Evolutionary conservation across 2,329 filamentous ascomycete genomes (phyloP).

Genomic region (Colletotrichum costaricense): DNA sequence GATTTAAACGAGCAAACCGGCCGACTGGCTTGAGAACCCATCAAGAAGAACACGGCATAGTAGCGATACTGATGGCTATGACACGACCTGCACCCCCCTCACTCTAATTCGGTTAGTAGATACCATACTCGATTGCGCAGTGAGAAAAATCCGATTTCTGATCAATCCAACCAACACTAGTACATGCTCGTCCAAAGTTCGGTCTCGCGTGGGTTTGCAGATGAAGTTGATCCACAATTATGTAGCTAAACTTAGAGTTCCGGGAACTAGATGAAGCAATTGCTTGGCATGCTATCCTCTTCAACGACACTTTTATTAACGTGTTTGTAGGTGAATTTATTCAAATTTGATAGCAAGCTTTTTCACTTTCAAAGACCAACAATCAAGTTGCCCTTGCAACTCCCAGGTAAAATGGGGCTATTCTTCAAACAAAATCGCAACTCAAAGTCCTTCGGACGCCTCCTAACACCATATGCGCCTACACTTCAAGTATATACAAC

Average conservation of each 20-base stretch:
- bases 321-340: background rate
- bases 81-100: background rate
- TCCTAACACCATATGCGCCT: background rate
- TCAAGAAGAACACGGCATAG: background rate
- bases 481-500: background rate
- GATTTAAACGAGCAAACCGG: background rate
- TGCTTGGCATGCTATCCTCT: background rate
- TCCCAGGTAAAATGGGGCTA: background rate
- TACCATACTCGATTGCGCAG: background rate
- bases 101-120: background rate
- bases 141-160: background rate
- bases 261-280: background rate
- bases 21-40: background rate
- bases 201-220: background rate
- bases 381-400: background rate
- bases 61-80: background rate
- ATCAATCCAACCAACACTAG: background rate
- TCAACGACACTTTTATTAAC: background rate
- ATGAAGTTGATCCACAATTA: background rate
- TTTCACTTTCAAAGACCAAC: background rate
- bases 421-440: too few relatives aligned
- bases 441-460: background rate
- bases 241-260: background rate
- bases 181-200: background rate
- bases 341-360: background rate